A percentile compares a stretch with the other conserved stretches of the same genome.
phyloP scores from a whole-genome alignment of 2,329 filamentous ascomycete genomes.

The Clathrospora elynae region DNA sequence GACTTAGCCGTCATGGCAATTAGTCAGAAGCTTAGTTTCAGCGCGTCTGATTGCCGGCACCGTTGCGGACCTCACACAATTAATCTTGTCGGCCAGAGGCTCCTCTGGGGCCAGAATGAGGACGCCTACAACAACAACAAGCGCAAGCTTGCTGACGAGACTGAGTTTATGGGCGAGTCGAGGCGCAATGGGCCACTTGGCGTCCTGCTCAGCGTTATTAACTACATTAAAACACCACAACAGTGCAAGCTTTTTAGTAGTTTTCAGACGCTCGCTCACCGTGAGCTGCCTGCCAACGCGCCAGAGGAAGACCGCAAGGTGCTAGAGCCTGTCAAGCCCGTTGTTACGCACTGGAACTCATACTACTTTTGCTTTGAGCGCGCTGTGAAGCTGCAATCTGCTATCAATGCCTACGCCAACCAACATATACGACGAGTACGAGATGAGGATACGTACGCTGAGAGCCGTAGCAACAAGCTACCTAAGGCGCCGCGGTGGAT shows the following conservation, averaged over 20 bases:
- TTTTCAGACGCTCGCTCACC: constrained; percentile 1
- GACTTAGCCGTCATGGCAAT: constrained; percentile 3
- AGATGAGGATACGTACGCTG: neutral
- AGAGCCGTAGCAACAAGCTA: neutral
- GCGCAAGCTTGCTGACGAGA: neutral
- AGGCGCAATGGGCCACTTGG: constrained; percentile 2
- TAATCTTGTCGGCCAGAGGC: constrained; percentile 8
- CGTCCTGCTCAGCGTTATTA: constrained; percentile 9
- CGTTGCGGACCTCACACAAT: constrained; percentile 9
- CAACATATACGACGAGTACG: neutral
- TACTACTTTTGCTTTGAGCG: constrained; percentile 1
- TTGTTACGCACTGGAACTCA: too few species aligned
- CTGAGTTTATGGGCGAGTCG: constrained; percentile 3
- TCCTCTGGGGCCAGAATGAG: constrained; percentile 1
- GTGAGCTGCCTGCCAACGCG: neutral
- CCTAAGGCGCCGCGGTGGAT: constrained; percentile 1
- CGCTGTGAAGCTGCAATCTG: constrained; percentile 1
- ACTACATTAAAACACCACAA: constrained; percentile 9
- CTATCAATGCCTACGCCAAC: neutral
- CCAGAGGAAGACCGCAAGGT: neutral
- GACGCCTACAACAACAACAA: constrained; percentile 2
- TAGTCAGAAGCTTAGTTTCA: constrained; percentile 2
- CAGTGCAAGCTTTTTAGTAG: constrained; percentile 4
- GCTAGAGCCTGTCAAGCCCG: constrained; percentile 1
- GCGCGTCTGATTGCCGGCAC: neutral